Evolutionary conservation across 371 early-diverging fungal species (phyloP).

Genomic region (Rhizomucor pusillus): DNA sequence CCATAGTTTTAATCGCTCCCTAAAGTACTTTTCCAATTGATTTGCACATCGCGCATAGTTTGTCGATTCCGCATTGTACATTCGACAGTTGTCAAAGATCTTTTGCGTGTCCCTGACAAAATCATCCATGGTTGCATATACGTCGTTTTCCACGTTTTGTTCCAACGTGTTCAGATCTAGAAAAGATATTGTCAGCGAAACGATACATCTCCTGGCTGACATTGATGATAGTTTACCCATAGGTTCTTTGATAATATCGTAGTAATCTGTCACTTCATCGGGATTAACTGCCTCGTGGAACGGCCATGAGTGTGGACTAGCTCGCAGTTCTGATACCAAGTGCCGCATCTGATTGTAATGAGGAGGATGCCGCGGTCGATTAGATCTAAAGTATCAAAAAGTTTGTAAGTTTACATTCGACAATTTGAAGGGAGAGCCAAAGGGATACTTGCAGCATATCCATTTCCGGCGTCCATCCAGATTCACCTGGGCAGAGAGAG

Average conservation of each 20-base stretch:
- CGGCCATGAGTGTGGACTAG: slow-evolving; percentile 92
- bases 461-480: slow-evolving; percentile 93
- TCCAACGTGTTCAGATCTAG: slow-evolving; percentile 61
- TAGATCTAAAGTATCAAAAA: slow-evolving; percentile 32
- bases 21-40: slow-evolving; percentile 49
- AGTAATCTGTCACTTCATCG: slow-evolving; percentile 95
- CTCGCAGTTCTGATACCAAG: slow-evolving; percentile 75
- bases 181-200: not conserved
- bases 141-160: slow-evolving; percentile 53
- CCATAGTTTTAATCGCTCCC: slow-evolving; percentile 31
- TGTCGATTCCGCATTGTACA: slow-evolving; percentile 63
- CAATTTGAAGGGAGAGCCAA: not conserved
- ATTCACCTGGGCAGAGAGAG: slow-evolving; percentile 57
- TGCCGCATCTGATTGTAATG: slow-evolving; percentile 70
- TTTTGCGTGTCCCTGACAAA: slow-evolving; percentile 45
- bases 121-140: slow-evolving; percentile 42
- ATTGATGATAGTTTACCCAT: too few relatives aligned
- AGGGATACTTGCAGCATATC: slow-evolving; percentile 47
- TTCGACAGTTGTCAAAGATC: slow-evolving; percentile 61
- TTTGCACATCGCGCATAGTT: slow-evolving; percentile 67
- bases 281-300: slow-evolving; percentile 96
- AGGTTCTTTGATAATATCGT: slow-evolving; percentile 94
- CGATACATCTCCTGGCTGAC: too few relatives aligned
- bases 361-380: slow-evolving; percentile 53
- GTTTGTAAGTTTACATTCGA: not conserved